A percentile compares a stretch with the other conserved stretches of the same genome.
phyloP scores from a whole-genome alignment of 2,329 filamentous ascomycete genomes.

The Fusarium beomiforme region DNA sequence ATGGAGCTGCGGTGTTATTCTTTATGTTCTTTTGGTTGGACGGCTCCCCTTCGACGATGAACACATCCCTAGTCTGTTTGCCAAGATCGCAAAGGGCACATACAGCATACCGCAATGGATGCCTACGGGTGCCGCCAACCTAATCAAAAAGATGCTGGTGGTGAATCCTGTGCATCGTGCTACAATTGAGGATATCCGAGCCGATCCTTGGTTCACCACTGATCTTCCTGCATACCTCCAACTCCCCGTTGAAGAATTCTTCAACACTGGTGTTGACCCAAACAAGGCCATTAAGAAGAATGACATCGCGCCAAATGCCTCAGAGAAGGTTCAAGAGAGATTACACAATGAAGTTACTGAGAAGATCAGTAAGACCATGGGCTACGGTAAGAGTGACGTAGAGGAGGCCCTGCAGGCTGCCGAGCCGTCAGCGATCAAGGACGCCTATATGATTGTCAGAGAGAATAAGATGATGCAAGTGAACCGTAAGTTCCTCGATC shows the following conservation, averaged over 20 bases:
- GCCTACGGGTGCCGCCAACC: constrained; percentile 79
- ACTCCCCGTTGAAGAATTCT: constrained; percentile 88
- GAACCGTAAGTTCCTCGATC: constrained; percentile 74
- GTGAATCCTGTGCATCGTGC: constrained; percentile 95
- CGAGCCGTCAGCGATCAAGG: constrained; percentile 97
- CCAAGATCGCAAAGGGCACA: constrained; percentile 94
- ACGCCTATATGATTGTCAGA: constrained; percentile 96
- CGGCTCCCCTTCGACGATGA: constrained; percentile 97
- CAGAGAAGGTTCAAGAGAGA: constrained; percentile 83
- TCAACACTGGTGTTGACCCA: constrained; percentile 92
- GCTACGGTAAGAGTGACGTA: constrained; percentile 93
- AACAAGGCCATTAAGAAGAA: constrained; percentile 89
- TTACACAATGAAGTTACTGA: constrained; percentile 92
- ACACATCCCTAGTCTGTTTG: constrained; percentile 96
- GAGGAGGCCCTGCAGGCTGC: constrained; percentile 91
- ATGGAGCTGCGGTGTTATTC: constrained; percentile 95
- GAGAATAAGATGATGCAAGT: constrained; percentile 98
- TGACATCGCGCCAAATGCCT: constrained; percentile 81
- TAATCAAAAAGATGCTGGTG: constrained; percentile 94
- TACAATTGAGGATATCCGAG: constrained; percentile 91
- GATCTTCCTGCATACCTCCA: constrained; percentile 88
- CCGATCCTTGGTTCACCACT: constrained; percentile 93
- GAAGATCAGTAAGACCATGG: constrained; percentile 98
- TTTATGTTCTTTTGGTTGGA: constrained; percentile 84
- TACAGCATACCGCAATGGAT: constrained; percentile 95